Percentiles rank a stretch among this genome's conserved stretches.
Conservation (phyloP, 441 rosid genomes). For the Melastoma candidum region DNA sequence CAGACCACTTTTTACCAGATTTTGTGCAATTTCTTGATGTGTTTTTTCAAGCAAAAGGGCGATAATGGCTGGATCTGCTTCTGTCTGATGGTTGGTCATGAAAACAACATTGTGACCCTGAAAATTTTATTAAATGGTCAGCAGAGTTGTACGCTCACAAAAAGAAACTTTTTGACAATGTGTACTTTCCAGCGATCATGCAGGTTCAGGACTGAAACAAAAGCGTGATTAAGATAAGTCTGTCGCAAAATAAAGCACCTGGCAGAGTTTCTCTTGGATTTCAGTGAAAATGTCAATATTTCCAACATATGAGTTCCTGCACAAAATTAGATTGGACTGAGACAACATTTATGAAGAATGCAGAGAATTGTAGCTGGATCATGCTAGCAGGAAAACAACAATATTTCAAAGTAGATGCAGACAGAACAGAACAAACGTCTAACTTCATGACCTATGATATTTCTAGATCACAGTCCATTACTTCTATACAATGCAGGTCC, state of each 20-base stretch:
- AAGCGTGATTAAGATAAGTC: conserved; percentile 3
- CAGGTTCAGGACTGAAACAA: neutral
- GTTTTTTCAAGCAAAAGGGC: conserved; percentile 78
- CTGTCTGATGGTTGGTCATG: conserved; percentile 96
- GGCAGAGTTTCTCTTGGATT: conserved; percentile 67
- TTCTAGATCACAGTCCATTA: too few species aligned
- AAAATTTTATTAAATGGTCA: conserved; percentile 10
- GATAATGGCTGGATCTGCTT: conserved; percentile 96
- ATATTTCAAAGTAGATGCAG: too few species aligned
- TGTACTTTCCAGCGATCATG: too few species aligned
- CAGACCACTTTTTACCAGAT: conserved; percentile 42
- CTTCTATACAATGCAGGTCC: too few species aligned
- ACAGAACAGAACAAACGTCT: too few species aligned
- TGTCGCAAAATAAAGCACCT: conserved; percentile 32
- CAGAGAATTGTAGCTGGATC: too few species aligned
- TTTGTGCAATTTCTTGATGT: conserved; percentile 54
- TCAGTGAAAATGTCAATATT: conserved; percentile 60
- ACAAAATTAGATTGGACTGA: conserved; percentile 7
- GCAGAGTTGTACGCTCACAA: too few species aligned
- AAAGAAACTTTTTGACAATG: too few species aligned
- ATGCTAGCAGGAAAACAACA: too few species aligned
- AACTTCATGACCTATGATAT: too few species aligned
- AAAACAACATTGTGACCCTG: conserved; percentile 88
- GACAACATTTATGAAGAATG: too few species aligned
- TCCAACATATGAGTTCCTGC: conserved; percentile 85